Conservation (phyloP, 306 rosid genomes). For the Benincasa hispida region DNA sequence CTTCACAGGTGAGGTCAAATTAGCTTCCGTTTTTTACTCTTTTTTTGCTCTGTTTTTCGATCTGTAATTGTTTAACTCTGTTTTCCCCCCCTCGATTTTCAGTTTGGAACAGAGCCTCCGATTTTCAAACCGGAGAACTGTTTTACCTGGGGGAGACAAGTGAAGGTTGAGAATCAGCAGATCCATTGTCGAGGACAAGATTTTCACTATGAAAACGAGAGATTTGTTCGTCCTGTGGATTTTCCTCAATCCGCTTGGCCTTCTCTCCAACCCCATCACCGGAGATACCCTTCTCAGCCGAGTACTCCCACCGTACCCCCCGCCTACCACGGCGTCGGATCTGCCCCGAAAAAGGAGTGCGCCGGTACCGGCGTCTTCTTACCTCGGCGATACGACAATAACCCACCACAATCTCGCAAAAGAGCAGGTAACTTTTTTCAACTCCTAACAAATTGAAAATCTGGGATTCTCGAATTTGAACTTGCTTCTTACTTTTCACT, state of each 20-base stretch:
- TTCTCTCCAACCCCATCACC: background rate
- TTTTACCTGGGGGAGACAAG: background rate
- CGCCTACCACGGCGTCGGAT: background rate
- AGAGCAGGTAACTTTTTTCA: background rate
- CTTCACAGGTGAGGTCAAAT: background rate
- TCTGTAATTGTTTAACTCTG: background rate
- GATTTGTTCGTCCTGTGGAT: background rate
- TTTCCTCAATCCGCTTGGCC: background rate
- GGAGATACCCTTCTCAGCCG: background rate
- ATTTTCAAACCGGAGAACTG: background rate
- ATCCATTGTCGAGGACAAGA: background rate
- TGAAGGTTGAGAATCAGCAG: background rate
- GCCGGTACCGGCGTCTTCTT: conserved; percentile 17
- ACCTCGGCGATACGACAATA: conserved; percentile 12
- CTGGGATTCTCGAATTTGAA: background rate
- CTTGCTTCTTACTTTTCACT: background rate
- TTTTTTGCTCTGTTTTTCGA: background rate
- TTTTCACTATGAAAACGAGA: background rate
- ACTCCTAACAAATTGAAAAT: background rate
- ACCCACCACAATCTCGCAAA: background rate
- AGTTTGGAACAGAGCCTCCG: background rate
- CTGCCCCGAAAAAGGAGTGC: conserved; percentile 4
- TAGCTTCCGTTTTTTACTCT: background rate
- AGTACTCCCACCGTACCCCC: background rate
- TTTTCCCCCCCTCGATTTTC: background rate